Evolutionary conservation across 768 basidiomycete species (phyloP), one percentile per base, ranked within the genome.

Genomic region (Suillus plorans): DNA sequence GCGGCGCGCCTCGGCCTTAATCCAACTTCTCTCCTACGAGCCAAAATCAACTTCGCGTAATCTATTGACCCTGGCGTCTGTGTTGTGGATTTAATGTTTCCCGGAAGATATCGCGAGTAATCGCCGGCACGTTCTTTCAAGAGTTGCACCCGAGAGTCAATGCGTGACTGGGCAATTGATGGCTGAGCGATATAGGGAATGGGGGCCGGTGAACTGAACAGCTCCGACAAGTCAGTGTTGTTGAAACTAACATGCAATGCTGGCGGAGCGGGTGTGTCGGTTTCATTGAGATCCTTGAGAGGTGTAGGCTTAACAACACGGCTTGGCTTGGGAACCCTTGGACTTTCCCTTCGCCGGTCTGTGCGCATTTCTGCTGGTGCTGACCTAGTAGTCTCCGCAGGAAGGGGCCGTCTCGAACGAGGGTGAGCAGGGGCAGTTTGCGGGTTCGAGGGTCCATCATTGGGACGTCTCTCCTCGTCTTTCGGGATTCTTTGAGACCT

Each of bases 101-200:
- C 63, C 10, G 79, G 76, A 53, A 82, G 71, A 66, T 82, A 84
- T 44, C 79, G 79, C 18, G 80, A 74, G 68, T 89, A 89, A 67
- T 86, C 82, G 36, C 86, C 85, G 5, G 78, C 83, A 18, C 74
- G 64, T 69, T 85, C 84, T 55, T 74, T 71, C 66, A 71, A 67
- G 41, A 60, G 62, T 52, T 73, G 76, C 50, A 75, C 53, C 61
- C 75, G 77, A 34, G 63, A 42, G 56, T 61, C 22, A 20, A 59
- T 42, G 58, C 20, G 25, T 28, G 58, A 59, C 25, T 59, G 41
- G 25, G 28, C 18, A 42, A 59, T 25, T 31, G 58, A 59, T 59
- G 37, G 18, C 10, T 25, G 57, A 60, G 50, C 36, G 28, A 60
- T 25, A 31, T 39, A 66, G 14, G 63, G 67, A 62, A 68, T 37